Percentiles rank a stretch among this genome's conserved stretches.
Evolutionary conservation across 495 filamentous ascomycete genomes (phyloP).

Genomic region (Xylaria palmicola): DNA sequence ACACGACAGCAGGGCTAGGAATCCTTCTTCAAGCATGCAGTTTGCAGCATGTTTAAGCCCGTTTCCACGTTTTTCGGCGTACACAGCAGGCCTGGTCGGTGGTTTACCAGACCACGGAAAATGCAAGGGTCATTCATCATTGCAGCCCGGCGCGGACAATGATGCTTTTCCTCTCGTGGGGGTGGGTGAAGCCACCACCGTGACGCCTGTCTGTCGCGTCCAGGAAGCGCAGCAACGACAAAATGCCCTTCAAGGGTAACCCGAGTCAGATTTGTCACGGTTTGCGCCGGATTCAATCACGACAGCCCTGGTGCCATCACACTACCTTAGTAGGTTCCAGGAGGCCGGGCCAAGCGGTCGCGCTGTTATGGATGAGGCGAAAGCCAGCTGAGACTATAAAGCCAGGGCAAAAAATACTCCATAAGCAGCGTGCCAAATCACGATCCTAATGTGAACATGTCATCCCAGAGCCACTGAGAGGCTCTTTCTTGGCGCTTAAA

Average conservation of each 20-base stretch:
- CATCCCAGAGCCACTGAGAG: neutral
- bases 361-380: constrained; percentile 8
- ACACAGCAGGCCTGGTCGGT: neutral
- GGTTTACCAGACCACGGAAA: neutral
- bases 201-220: neutral
- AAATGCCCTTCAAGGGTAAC: neutral
- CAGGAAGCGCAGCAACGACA: neutral
- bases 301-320: neutral
- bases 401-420: neutral
- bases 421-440: constrained; percentile 1
- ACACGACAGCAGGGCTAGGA: neutral
- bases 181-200: neutral
- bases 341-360: constrained; percentile 1
- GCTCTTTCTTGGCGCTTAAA: neutral
- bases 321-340: neutral
- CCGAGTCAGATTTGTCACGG: constrained; percentile 13
- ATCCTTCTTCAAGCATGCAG: constrained; percentile 10
- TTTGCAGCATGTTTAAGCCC: neutral
- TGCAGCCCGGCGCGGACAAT: too few relatives aligned
- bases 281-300: constrained; percentile 1
- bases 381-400: constrained; percentile 4
- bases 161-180: neutral
- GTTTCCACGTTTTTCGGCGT: constrained; percentile 8
- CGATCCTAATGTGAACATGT: constrained; percentile 1
- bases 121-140: constrained; percentile 12